Percentiles rank a stretch among this genome's conserved stretches.
Evolutionary conservation across 768 basidiomycete genomes (phyloP).

Genomic region (Mrakia hoshinonis): DNA sequence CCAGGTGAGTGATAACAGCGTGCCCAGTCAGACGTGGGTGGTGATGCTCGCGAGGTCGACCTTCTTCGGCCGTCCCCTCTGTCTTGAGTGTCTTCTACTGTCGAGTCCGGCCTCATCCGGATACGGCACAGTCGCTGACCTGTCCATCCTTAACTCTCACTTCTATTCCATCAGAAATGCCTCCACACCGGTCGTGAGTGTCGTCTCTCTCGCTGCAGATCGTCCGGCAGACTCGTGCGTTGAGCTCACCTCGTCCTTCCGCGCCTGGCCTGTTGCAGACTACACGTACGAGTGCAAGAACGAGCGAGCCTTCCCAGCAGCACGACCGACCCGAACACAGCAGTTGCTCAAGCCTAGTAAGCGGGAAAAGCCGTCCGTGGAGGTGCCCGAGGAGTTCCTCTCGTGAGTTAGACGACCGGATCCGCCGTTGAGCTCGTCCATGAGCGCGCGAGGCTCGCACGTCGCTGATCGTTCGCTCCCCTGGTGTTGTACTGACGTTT

Average conservation of each 20-base stretch:
- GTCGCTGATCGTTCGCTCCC: not conserved
- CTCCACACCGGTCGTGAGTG: conserved; percentile 15
- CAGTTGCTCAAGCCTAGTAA: conserved; percentile 72
- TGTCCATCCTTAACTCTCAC: too few species aligned
- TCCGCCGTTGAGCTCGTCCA: not conserved
- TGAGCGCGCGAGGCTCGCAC: not conserved
- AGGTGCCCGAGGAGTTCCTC: conserved; percentile 81
- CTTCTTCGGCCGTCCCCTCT: not conserved
- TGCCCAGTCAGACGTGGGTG: too few species aligned
- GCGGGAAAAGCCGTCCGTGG: conserved; percentile 65
- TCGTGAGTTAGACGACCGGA: conserved; percentile 48
- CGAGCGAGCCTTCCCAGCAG: conserved; percentile 67
- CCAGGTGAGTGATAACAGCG: conserved; percentile 15
- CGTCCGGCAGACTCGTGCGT: not conserved
- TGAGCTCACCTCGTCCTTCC: conserved; percentile 35
- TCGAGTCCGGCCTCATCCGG: not conserved
- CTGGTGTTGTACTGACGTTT: not conserved
- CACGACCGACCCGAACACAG: conserved; percentile 80
- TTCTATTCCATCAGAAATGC: not conserved
- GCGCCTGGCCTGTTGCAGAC: conserved; percentile 52
- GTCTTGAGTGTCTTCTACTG: not conserved
- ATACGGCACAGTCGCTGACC: not conserved
- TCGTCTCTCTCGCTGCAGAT: not conserved
- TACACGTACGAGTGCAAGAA: conserved; percentile 86
- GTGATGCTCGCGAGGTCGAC: too few species aligned